Percentiles rank a stretch among this genome's conserved stretches.
Evolutionary conservation across 257 asterid species (phyloP).

Genomic region (Scutellaria baicalensis): DNA sequence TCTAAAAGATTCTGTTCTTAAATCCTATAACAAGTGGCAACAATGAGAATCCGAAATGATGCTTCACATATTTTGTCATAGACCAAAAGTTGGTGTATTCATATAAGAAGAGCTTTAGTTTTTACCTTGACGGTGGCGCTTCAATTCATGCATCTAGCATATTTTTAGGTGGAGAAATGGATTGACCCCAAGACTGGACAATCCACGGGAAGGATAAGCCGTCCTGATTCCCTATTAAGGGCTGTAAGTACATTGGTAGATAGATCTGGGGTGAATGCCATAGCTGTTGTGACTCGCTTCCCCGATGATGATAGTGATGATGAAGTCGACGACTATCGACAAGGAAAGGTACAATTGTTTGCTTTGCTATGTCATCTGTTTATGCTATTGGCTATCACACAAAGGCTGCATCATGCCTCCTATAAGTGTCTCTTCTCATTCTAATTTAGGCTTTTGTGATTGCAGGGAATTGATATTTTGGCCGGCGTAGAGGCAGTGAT

Average conservation of each 20-base stretch:
- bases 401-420: neutral
- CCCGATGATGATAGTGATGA: slow-evolving; percentile 76
- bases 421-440: neutral
- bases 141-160: neutral
- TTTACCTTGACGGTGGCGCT: neutral
- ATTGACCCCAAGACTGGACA: slow-evolving; percentile 67
- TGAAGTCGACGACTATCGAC: slow-evolving; percentile 56
- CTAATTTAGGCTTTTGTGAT: neutral
- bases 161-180: slow-evolving; percentile 72
- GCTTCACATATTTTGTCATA: neutral
- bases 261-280: slow-evolving; percentile 53
- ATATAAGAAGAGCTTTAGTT: too few relatives aligned
- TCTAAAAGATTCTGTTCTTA: neutral
- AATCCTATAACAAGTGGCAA: neutral
- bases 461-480: slow-evolving; percentile 78
- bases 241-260: slow-evolving; percentile 56
- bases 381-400: neutral
- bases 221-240: slow-evolving; percentile 73
- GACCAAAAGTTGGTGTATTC: neutral
- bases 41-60: neutral
- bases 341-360: slow-evolving; percentile 47
- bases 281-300: slow-evolving; percentile 88
- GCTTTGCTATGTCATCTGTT: neutral
- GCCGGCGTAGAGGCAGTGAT: slow-evolving; percentile 94
- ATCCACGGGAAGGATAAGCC: slow-evolving; percentile 73